Conservation (phyloP, 1,139 yeast genomes). For the Saccharomyces uvarum region DNA sequence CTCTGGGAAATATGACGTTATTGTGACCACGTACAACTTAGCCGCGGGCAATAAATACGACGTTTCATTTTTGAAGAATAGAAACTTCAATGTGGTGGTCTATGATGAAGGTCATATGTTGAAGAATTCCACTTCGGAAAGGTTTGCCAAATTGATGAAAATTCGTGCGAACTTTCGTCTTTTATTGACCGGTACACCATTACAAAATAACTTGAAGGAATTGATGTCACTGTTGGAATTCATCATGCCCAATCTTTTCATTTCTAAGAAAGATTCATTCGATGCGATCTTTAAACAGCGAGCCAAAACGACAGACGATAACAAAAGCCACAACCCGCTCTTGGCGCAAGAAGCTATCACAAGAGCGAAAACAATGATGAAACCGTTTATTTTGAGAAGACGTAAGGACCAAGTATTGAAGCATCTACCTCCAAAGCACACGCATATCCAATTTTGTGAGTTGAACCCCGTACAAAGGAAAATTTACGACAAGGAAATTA, state of each 20-base stretch:
- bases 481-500: slow-evolving; percentile 56
- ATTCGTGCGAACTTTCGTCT: slow-evolving; percentile 74
- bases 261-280: slow-evolving; percentile 74
- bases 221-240: slow-evolving; percentile 83
- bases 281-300: slow-evolving; percentile 77
- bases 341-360: slow-evolving; percentile 84
- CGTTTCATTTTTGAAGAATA: slow-evolving; percentile 64
- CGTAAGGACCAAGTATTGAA: slow-evolving; percentile 85
- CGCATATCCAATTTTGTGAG: slow-evolving; percentile 56
- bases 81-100: slow-evolving; percentile 77
- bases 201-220: slow-evolving; percentile 86
- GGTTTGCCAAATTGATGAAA: slow-evolving; percentile 80
- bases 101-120: slow-evolving; percentile 97
- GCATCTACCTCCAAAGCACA: slow-evolving; percentile 74
- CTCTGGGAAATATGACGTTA: slow-evolving; percentile 67
- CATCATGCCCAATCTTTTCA: slow-evolving; percentile 77
- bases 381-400: slow-evolving; percentile 90
- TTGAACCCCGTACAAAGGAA: slow-evolving; percentile 49
- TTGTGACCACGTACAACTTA: slow-evolving; percentile 87
- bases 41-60: slow-evolving; percentile 86
- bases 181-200: slow-evolving; percentile 89
- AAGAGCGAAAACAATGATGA: slow-evolving; percentile 96
- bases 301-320: slow-evolving; percentile 54
- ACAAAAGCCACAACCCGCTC: slow-evolving; percentile 61
- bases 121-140: slow-evolving; percentile 80